Percentiles rank a stretch among this genome's conserved stretches.
Conservation (phyloP, 192 early-diverging fungal genomes). For the Mortierella alpina region DNA sequence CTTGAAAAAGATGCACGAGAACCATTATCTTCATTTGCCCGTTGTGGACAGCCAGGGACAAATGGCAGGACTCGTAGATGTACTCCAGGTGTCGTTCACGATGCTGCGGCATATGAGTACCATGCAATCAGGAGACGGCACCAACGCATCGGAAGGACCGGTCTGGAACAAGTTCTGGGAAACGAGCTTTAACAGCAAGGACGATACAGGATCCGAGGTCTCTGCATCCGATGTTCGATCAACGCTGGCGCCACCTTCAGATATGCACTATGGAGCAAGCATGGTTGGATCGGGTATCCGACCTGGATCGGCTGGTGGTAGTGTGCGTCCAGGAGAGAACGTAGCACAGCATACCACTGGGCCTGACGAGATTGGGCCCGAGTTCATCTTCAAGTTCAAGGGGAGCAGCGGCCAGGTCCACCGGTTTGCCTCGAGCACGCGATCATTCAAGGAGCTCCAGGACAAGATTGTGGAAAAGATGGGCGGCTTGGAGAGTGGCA, state of each 20-base stretch:
- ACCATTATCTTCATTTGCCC: constrained; percentile 83
- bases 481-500: constrained; percentile 20
- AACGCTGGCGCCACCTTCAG: constrained; percentile 9
- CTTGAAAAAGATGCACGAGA: constrained; percentile 80
- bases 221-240: constrained; percentile 47
- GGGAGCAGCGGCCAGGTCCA: constrained; percentile 71
- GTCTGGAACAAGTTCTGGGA: constrained; percentile 64
- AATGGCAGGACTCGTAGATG: constrained; percentile 79
- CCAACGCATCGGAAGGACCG: constrained; percentile 33
- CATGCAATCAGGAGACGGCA: constrained; percentile 39
- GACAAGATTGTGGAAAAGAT: constrained; percentile 68
- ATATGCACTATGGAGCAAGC: constrained; percentile 19
- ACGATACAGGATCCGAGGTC: constrained; percentile 54
- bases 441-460: constrained; percentile 61
- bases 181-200: constrained; percentile 42
- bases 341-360: constrained; percentile 1
- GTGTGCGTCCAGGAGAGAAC: not conserved
- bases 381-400: constrained; percentile 72
- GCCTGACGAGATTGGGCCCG: constrained; percentile 33
- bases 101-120: constrained; percentile 77
- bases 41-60: constrained; percentile 70
- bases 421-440: constrained; percentile 63
- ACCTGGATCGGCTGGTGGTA: not conserved
- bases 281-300: constrained; percentile 29
- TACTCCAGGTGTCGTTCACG: constrained; percentile 78